Percentiles rank a stretch among this genome's conserved stretches.
These are phyloP conservation scores for Lathyrus aphaca DNA, from an alignment of 306 rosid genomes.

Conservation along the genomic window DNA sequence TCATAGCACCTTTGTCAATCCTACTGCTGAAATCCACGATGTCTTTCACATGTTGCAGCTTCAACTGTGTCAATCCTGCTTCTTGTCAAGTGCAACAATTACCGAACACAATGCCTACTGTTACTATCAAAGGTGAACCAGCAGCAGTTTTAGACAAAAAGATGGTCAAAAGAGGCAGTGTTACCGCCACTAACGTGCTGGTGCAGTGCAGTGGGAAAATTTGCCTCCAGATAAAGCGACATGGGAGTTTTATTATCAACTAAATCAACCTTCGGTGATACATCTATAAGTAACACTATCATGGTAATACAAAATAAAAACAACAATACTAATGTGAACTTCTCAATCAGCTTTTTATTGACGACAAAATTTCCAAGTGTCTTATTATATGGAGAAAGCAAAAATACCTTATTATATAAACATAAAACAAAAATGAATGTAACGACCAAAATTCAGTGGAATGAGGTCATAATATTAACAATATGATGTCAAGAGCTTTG, in stretches of 20 bases:
- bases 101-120: too few relatives aligned
- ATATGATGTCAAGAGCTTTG: conserved; percentile 40
- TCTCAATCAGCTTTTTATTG: conserved; percentile 45
- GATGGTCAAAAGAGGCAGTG: background rate
- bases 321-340: background rate
- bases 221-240: background rate
- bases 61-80: too few relatives aligned
- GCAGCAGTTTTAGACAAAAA: background rate
- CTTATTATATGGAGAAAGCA: conserved; percentile 30
- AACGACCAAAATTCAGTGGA: conserved; percentile 42
- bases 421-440: conserved; percentile 39
- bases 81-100: too few relatives aligned
- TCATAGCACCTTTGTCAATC: too few relatives aligned
- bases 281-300: background rate
- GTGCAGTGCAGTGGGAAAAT: background rate
- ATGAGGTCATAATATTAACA: conserved; percentile 36
- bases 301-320: background rate
- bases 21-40: too few relatives aligned
- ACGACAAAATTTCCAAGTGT: conserved; percentile 38
- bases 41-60: too few relatives aligned
- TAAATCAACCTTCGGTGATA: background rate
- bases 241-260: background rate
- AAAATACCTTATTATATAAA: conserved; percentile 32
- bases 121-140: too few relatives aligned
- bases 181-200: background rate